phyloP scores from a whole-genome alignment of 169 alveolate species.

The Plasmodium gonderi region DNA sequence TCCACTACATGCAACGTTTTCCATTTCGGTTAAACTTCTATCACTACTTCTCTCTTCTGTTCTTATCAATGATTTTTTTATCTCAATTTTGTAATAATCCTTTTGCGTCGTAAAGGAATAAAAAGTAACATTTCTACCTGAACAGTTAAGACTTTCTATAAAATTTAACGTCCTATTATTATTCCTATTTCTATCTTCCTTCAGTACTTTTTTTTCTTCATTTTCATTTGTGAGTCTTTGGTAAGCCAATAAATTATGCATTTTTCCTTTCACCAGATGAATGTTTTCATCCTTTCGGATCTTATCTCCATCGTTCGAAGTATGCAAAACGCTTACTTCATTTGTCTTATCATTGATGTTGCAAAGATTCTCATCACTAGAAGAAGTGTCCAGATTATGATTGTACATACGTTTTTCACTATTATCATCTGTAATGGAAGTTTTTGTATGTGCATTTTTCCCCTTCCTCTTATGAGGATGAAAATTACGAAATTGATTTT shows the following conservation, averaged over 20 bases:
- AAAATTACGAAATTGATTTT: background rate
- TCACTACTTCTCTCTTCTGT: background rate
- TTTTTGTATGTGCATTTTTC: background rate
- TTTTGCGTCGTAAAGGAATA: conserved; percentile 54
- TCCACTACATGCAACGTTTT: background rate
- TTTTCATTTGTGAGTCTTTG: background rate
- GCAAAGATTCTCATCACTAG: background rate
- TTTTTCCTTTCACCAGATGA: background rate
- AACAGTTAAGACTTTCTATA: conserved; percentile 45
- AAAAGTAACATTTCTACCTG: conserved; percentile 46
- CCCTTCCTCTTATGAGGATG: background rate
- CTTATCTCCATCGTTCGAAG: background rate
- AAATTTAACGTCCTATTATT: conserved; percentile 16
- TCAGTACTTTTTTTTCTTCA: background rate
- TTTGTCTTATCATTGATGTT: background rate
- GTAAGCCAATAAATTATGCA: background rate
- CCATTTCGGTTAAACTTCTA: background rate
- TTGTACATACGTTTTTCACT: background rate
- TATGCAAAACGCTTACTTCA: background rate
- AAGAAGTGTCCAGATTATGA: background rate
- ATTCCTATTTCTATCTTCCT: background rate
- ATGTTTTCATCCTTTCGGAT: background rate
- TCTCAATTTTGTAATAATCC: conserved; percentile 61
- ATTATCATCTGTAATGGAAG: background rate
- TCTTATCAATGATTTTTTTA: background rate